These are phyloP conservation scores for Clathrus columnatus DNA, from an alignment of 768 basidiomycete species.

Conservation along the genomic window DNA sequence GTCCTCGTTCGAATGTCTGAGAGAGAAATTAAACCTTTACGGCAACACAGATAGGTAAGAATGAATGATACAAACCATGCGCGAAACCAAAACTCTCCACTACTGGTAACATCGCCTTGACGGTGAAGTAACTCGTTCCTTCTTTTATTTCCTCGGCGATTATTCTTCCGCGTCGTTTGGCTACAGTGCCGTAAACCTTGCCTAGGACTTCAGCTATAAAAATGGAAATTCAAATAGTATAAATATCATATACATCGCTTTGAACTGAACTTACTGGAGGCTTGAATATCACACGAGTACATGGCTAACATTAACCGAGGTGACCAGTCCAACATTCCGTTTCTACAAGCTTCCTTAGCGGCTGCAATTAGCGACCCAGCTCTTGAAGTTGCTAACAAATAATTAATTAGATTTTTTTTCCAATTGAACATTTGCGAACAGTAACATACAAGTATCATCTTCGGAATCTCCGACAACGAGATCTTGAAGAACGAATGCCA, in stretches of 20 bases:
- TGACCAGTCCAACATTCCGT: constrained; percentile 92
- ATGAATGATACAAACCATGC: constrained; percentile 85
- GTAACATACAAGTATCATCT: constrained; percentile 1
- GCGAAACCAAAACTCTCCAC: constrained; percentile 98
- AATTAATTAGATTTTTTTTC: background rate
- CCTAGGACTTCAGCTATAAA: constrained; percentile 85
- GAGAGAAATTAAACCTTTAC: background rate
- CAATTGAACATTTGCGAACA: background rate
- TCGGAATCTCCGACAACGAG: constrained; percentile 24
- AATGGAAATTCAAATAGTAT: constrained; percentile 1
- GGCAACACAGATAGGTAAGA: too few relatives aligned
- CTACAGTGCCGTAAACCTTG: constrained; percentile 93
- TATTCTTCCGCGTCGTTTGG: constrained; percentile 83
- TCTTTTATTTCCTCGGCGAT: constrained; percentile 99
- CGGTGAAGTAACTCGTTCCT: constrained; percentile 89
- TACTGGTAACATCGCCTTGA: constrained; percentile 85
- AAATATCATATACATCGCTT: background rate
- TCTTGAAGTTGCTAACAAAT: constrained; percentile 37
- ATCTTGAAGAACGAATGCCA: constrained; percentile 83
- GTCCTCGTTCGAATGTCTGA: constrained; percentile 92
- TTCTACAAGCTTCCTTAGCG: constrained; percentile 82
- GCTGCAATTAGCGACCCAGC: constrained; percentile 86
- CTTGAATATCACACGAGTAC: constrained; percentile 98
- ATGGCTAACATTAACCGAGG: constrained; percentile 95
- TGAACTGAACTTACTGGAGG: constrained; percentile 62